Evolutionary conservation across 2,329 filamentous ascomycete genomes (phyloP).

Genomic region (Rhynchosporium graminicola): DNA sequence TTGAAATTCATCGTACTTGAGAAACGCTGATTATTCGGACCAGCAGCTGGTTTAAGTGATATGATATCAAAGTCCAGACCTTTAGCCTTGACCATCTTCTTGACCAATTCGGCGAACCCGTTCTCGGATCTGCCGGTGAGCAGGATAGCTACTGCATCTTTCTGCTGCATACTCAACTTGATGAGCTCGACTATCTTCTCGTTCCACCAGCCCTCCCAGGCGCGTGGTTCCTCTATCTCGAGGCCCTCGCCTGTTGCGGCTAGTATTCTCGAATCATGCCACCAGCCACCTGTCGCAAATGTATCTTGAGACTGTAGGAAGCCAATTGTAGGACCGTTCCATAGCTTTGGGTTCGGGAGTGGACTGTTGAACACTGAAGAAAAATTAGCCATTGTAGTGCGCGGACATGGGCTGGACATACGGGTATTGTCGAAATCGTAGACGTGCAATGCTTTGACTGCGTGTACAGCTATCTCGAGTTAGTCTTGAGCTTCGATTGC

Average conservation of each 20-base stretch:
- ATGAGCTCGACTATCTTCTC: conserved; percentile 84
- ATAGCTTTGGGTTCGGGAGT: conserved; percentile 83
- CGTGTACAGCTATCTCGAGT: conserved; percentile 53
- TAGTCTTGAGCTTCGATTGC: conserved; percentile 22
- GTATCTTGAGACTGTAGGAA: conserved; percentile 73
- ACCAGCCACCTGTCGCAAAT: conserved; percentile 89
- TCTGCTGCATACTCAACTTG: conserved; percentile 76
- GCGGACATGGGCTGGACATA: conserved; percentile 47
- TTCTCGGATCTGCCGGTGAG: conserved; percentile 83
- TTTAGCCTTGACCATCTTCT: conserved; percentile 76
- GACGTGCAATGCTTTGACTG: conserved; percentile 80
- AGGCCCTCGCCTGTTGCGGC: conserved; percentile 81
- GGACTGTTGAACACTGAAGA: conserved; percentile 78
- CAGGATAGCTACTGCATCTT: conserved; percentile 80
- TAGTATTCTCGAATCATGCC: conserved; percentile 89
- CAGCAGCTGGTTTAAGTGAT: conserved; percentile 80
- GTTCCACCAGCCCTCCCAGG: conserved; percentile 96
- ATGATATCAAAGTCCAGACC: conserved; percentile 85
- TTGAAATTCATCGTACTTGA: conserved; percentile 89
- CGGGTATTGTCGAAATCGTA: conserved; percentile 98
- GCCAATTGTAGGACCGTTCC: conserved; percentile 78
- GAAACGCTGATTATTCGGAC: conserved; percentile 79
- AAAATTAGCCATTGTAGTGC: conserved; percentile 4
- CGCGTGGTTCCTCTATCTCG: conserved; percentile 77
- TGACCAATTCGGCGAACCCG: conserved; percentile 76